phyloP scores from a whole-genome alignment of 169 alveolate genomes.

The Toxoplasma gondii region DNA sequence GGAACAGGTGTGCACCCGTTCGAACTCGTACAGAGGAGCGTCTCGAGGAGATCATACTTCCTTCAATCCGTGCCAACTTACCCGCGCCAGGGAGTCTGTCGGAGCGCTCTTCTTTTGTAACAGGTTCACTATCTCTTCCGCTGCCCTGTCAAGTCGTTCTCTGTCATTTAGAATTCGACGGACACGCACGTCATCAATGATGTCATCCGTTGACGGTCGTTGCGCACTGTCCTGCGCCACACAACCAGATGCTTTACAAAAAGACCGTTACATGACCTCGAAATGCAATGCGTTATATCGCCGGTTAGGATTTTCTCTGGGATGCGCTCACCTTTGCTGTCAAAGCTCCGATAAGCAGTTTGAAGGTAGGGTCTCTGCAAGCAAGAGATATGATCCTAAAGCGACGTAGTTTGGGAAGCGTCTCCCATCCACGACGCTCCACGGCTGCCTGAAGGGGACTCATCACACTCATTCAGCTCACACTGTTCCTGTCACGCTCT shows the following conservation, averaged over 20 bases:
- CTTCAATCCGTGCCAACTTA: not conserved
- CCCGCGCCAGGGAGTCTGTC: not conserved
- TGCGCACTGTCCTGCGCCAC: not conserved
- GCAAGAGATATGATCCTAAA: not conserved
- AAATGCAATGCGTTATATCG: too few relatives aligned
- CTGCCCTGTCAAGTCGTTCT: not conserved
- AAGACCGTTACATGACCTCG: not conserved
- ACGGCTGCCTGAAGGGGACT: too few relatives aligned
- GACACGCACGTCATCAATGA: conserved; percentile 8
- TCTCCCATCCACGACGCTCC: not conserved
- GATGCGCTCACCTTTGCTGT: conserved; percentile 6
- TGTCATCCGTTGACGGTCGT: conserved; percentile 23
- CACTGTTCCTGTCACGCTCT: not conserved
- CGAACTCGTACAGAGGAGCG: too few relatives aligned
- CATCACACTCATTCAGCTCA: too few relatives aligned
- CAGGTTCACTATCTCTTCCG: conserved; percentile 5
- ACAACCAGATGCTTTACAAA: not conserved
- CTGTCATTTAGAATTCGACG: conserved; percentile 22
- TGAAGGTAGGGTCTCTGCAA: conserved; percentile 12
- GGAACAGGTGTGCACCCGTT: not conserved
- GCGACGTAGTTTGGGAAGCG: not conserved
- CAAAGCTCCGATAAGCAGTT: conserved; percentile 4
- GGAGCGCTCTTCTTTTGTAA: not conserved
- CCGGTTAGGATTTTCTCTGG: not conserved
- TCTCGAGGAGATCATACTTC: too few relatives aligned